Percentiles rank a stretch among this genome's conserved stretches.
Evolutionary conservation across 306 rosid genomes (phyloP).

Genomic region (Abrus pulchellus): DNA sequence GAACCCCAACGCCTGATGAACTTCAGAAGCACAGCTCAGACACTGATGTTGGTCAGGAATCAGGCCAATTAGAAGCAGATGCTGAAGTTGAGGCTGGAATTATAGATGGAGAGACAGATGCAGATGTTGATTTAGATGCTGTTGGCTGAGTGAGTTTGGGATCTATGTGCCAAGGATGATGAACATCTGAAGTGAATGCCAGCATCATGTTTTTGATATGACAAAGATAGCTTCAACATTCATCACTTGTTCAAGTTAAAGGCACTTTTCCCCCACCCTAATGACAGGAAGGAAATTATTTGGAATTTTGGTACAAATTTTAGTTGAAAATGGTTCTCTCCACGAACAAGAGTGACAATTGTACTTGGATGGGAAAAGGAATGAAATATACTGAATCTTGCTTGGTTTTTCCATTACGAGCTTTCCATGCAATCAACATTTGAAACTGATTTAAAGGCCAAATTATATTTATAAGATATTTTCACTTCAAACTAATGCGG

Average conservation of each 20-base stretch:
- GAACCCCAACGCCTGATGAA: slow-evolving; percentile 71
- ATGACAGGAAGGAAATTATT: not conserved
- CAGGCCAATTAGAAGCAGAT: slow-evolving; percentile 87
- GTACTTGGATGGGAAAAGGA: slow-evolving; percentile 22
- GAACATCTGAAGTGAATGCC: slow-evolving; percentile 28
- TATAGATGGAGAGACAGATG: slow-evolving; percentile 85
- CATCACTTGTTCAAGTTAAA: not conserved
- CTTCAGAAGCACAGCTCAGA: slow-evolving; percentile 83
- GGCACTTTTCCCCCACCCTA: not conserved
- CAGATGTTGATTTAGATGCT: slow-evolving; percentile 78
- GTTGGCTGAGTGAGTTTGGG: slow-evolving; percentile 54
- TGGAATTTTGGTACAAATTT: slow-evolving; percentile 2
- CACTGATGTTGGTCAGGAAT: slow-evolving; percentile 81
- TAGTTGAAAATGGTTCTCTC: slow-evolving; percentile 6
- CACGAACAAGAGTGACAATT: not conserved
- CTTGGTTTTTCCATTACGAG: too few species aligned
- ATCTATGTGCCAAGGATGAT: slow-evolving; percentile 11
- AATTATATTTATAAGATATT: too few species aligned
- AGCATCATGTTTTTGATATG: slow-evolving; percentile 7
- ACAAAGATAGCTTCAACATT: slow-evolving; percentile 30
- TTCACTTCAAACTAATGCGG: too few species aligned
- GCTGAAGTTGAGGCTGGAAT: slow-evolving; percentile 84
- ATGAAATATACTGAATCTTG: too few species aligned
- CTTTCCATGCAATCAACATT: too few species aligned
- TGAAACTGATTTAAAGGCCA: too few species aligned